These are phyloP conservation scores for Taiwanofungus camphoratus DNA, from an alignment of 1,284 basidiomycete genomes.

Conservation along the genomic window DNA sequence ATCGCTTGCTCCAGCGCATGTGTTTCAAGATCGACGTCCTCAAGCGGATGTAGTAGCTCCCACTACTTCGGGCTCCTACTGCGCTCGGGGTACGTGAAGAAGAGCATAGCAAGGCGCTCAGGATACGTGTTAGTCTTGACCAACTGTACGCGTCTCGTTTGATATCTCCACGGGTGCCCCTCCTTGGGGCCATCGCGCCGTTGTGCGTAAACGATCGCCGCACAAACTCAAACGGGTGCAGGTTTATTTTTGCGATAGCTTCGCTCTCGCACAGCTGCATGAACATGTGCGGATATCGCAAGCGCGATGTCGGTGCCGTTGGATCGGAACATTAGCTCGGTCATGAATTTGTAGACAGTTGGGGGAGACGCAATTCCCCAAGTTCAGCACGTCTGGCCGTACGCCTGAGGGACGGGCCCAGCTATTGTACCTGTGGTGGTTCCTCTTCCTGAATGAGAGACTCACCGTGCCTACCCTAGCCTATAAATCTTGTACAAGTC, in stretches of 20 bases:
- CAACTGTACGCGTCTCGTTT: conserved; percentile 21
- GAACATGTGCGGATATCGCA: conserved; percentile 32
- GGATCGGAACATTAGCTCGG: conserved; percentile 28
- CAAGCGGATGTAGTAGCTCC: conserved; percentile 25
- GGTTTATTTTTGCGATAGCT: conserved; percentile 30
- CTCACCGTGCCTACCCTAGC: conserved; percentile 22
- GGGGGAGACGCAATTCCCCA: conserved; percentile 27
- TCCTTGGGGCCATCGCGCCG: conserved; percentile 27
- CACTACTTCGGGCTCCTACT: conserved; percentile 22
- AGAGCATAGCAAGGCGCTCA: conserved; percentile 33
- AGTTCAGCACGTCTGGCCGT: conserved; percentile 23
- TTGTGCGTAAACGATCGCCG: conserved; percentile 36
- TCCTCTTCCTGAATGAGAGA: neutral
- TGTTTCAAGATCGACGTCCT: conserved; percentile 29
- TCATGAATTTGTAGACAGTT: conserved; percentile 29
- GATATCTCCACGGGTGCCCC: conserved; percentile 20
- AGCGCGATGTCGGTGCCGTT: conserved; percentile 28
- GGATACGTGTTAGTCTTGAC: conserved; percentile 35
- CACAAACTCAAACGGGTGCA: conserved; percentile 35
- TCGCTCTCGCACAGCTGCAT: conserved; percentile 26
- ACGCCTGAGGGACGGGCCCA: conserved; percentile 18
- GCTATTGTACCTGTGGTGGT: too few relatives aligned
- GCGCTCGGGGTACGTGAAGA: conserved; percentile 30
- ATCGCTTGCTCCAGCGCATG: conserved; percentile 27
- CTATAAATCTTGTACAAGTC: conserved; percentile 7